Evolutionary conservation across 192 early-diverging fungal species (phyloP), one percentile per base, ranked within the genome.

Genomic region (Kickxella alabastrina): DNA sequence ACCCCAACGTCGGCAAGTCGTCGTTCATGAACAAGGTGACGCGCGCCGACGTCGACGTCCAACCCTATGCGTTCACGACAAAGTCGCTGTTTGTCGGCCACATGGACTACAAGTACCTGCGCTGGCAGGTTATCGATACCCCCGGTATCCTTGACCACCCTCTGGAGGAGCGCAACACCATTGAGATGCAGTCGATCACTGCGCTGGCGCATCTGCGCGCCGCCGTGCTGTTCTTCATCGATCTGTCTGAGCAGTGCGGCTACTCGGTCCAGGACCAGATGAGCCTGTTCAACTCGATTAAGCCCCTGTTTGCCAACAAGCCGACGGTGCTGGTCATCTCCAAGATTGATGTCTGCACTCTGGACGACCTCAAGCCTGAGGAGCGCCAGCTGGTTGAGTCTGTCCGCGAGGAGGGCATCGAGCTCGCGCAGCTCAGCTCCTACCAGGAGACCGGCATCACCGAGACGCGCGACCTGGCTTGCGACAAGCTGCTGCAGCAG

Each of bases 81-180:
- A 99, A 99, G 82, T 92, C 90, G 17, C 81, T 99, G 62, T 99
- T 99, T 79, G 97, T 99, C 24, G 97, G 97, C 27, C 97, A 99
- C 65, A 98, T 99, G 97, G 95, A 99, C 79, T 97, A 97, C 87
- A 94, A 92, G 77, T 95, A 99, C 75, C 80, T 97, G 75, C 80
- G 95, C 68, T 99, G 97, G 97, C 97, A 99, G 75, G 97, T 99
- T n/a, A 98, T 99, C 50, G 97, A 99, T 71, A 99, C 97, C 36
- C 97, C 97, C 27, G 97, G 97, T 48, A 97, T 99, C 68, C 82
- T 99, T 39, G 97, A 99, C 78, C 97, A 97, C 68, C 93, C 97
- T 19, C 82, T 99, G 45, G 97, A 99, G 79, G 85, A 99, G 63
- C 85, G 94, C 61, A 99, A 99, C 79, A 97, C 95, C 26, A 99